Evolutionary conservation across 2,329 filamentous ascomycete genomes (phyloP).

Genomic region (Pseudocercospora fuligena): DNA sequence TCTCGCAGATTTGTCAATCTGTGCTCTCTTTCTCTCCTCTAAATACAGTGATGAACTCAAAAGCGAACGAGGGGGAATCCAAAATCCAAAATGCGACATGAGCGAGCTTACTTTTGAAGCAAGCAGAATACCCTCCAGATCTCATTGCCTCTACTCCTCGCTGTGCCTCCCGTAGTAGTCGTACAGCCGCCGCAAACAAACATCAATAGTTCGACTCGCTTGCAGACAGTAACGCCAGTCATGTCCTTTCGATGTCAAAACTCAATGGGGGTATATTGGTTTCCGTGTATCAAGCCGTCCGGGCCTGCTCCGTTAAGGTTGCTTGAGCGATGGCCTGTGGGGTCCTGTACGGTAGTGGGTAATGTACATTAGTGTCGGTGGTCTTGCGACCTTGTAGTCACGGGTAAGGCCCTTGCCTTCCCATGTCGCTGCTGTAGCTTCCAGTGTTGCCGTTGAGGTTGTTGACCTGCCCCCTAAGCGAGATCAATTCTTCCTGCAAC

Average conservation of each 20-base stretch:
- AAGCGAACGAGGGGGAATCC: constrained; percentile 19
- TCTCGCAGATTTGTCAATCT: constrained; percentile 2
- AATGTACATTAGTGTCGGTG: constrained; percentile 20
- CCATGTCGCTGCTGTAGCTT: constrained; percentile 41
- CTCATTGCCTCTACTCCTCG: constrained; percentile 10
- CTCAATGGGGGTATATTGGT: constrained; percentile 17
- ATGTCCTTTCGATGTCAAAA: constrained; percentile 15
- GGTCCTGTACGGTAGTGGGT: constrained; percentile 17
- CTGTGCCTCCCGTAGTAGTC: constrained; percentile 19
- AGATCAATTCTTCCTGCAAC: constrained; percentile 51
- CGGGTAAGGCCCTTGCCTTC: constrained; percentile 25
- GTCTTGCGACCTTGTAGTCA: constrained; percentile 22
- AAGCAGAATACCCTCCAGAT: constrained; percentile 12
- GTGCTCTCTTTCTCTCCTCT: constrained; percentile 2
- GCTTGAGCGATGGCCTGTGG: constrained; percentile 27
- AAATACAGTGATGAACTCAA: constrained; percentile 11
- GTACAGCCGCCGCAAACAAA: constrained; percentile 16
- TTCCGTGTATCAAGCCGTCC: constrained; percentile 18
- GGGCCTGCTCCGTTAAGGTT: constrained; percentile 29
- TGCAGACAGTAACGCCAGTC: constrained; percentile 12
- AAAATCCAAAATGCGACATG: constrained; percentile 3
- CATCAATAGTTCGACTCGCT: background rate
- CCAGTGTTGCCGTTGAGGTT: constrained; percentile 31
- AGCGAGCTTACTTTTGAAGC: constrained; percentile 2
- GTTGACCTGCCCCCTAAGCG: constrained; percentile 36